A percentile compares a stretch with the other conserved stretches of the same genome.
Conservation (phyloP, 345 rosid genomes). For the Eucalyptus caleyi region DNA sequence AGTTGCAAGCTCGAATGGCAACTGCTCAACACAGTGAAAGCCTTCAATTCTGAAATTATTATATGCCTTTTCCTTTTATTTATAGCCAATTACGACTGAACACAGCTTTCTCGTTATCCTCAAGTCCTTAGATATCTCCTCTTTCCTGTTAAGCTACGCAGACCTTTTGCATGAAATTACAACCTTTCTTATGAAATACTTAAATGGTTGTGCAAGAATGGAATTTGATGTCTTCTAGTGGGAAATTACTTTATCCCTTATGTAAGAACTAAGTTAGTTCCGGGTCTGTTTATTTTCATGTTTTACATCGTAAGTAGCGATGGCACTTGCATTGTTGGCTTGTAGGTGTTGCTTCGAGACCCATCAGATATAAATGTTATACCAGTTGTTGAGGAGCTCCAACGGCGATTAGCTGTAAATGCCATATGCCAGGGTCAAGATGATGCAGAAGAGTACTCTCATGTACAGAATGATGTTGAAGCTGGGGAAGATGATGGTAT, state of each 20-base stretch:
- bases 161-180: not conserved
- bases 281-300: not conserved
- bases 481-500: constrained; percentile 88
- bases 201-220: not conserved
- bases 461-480: constrained; percentile 45
- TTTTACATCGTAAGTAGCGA: not conserved
- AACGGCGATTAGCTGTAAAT: constrained; percentile 52
- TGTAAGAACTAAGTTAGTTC: not conserved
- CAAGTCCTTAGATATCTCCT: not conserved
- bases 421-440: constrained; percentile 23
- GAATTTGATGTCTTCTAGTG: not conserved
- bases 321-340: not conserved
- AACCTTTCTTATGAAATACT: not conserved
- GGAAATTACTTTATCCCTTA: not conserved
- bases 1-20: not conserved
- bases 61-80: not conserved
- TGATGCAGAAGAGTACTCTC: constrained; percentile 28
- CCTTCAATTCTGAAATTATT: not conserved
- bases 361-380: constrained; percentile 69
- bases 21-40: not conserved
- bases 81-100: not conserved
- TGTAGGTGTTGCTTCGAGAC: constrained; percentile 81
- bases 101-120: not conserved
- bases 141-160: not conserved
- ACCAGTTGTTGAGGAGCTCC: constrained; percentile 89